A percentile compares a stretch with the other conserved stretches of the same genome.
phyloP scores from a whole-genome alignment of 2,329 filamentous ascomycete species.

The Tympanopsis confertula region DNA sequence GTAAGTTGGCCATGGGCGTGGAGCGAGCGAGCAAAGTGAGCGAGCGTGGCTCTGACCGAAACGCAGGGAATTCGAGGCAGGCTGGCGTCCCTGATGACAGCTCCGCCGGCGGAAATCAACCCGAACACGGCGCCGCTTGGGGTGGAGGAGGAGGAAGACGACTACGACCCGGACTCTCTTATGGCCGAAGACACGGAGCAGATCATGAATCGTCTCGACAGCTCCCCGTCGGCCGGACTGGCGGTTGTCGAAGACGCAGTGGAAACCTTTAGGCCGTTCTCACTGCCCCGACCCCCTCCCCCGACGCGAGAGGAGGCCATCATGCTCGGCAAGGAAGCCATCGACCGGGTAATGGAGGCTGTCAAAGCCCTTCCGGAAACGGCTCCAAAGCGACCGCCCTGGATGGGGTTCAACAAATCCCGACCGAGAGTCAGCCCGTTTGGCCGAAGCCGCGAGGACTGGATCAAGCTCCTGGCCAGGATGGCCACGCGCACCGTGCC shows the following conservation, averaged over 20 bases:
- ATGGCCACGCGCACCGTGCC: conserved; percentile 65
- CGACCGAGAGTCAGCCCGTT: conserved; percentile 71
- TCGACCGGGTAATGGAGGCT: conserved; percentile 68
- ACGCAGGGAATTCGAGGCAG: conserved; percentile 38
- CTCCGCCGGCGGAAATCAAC: conserved; percentile 5
- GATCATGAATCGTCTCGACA: conserved; percentile 46
- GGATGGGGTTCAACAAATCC: conserved; percentile 43
- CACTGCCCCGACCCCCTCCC: conserved; percentile 64
- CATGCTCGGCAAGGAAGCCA: conserved; percentile 63
- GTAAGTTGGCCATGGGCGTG: conserved; percentile 28
- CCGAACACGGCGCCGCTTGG: not conserved
- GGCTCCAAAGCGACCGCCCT: conserved; percentile 13
- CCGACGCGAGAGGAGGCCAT: conserved; percentile 61
- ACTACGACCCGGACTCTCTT: not conserved
- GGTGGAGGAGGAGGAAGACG: not conserved
- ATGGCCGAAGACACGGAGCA: not conserved
- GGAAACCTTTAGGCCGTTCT: conserved; percentile 54
- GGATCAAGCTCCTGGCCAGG: conserved; percentile 78
- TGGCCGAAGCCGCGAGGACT: conserved; percentile 78
- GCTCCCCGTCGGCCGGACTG: conserved; percentile 49
- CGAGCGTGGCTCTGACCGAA: conserved; percentile 8
- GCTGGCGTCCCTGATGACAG: conserved; percentile 29
- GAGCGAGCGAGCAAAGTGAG: not conserved
- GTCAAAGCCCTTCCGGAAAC: conserved; percentile 64
- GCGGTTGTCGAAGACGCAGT: conserved; percentile 29